A percentile compares a stretch with the other conserved stretches of the same genome.
phyloP scores from a whole-genome alignment of 805 yeast genomes.

The Aciculoconidium aculeatum region DNA sequence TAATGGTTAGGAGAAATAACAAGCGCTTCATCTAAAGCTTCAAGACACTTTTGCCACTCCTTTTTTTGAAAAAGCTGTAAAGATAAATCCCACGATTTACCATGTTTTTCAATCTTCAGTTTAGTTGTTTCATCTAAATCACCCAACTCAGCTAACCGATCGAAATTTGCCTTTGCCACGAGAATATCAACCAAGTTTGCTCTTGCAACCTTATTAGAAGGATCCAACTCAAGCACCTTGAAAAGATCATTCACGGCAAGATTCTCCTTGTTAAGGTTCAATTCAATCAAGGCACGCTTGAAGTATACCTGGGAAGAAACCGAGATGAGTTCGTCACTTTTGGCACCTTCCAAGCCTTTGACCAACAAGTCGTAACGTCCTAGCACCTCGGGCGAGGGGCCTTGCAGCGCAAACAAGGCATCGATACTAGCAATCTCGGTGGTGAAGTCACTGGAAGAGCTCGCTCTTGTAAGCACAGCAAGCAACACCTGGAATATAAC shows the following conservation, averaged over 20 bases:
- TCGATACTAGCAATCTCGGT: no score
- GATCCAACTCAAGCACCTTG: constrained; percentile 37
- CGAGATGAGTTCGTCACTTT: constrained; percentile 1
- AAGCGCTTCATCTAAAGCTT: constrained; percentile 21
- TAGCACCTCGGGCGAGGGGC: constrained; percentile 25
- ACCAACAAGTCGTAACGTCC: constrained; percentile 17
- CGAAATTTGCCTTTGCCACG: constrained; percentile 47
- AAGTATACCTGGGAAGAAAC: constrained; percentile 47
- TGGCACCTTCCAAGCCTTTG: constrained; percentile 11
- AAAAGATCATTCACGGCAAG: constrained; percentile 51
- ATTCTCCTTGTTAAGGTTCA: constrained; percentile 48
- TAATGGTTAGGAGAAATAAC: constrained; percentile 40
- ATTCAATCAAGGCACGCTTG: constrained; percentile 57
- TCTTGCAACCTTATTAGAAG: constrained; percentile 42
- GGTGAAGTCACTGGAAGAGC: no score
- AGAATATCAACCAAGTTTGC: constrained; percentile 43
- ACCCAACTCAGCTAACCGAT: constrained; percentile 8
- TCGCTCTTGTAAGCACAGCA: no score
- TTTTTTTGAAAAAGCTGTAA: constrained; percentile 10
- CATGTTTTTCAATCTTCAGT: constrained; percentile 9
- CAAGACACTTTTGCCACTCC: constrained; percentile 20
- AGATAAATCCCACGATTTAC: constrained; percentile 14
- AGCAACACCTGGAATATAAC: no score
- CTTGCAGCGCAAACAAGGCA: constrained; percentile 18
- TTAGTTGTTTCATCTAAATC: constrained; percentile 1